A percentile compares a stretch with the other conserved stretches of the same genome.
Conservation (phyloP, 2,329 filamentous ascomycete species). For the Monosporascus sp. region DNA sequence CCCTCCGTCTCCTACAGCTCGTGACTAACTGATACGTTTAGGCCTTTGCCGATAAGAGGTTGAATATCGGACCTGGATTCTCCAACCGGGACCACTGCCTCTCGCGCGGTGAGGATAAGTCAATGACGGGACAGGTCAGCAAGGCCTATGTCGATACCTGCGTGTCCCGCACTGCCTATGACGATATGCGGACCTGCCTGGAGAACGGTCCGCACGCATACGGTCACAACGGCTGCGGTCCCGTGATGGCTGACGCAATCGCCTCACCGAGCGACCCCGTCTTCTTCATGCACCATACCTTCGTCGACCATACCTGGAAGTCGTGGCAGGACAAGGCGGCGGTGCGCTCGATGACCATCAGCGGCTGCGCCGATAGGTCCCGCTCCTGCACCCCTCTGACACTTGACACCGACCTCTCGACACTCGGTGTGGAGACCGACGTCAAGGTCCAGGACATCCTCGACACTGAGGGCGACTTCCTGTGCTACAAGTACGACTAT, state of each 20-base stretch:
- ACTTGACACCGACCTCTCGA: constrained; percentile 23
- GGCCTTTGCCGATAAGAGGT: constrained; percentile 19
- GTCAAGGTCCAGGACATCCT: constrained; percentile 21
- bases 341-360: constrained; percentile 21
- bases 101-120: neutral
- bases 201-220: constrained; percentile 25
- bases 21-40: constrained; percentile 3
- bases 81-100: constrained; percentile 11
- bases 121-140: neutral
- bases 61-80: constrained; percentile 10
- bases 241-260: constrained; percentile 27
- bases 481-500: constrained; percentile 26
- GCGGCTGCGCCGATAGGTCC: constrained; percentile 17
- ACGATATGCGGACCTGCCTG: constrained; percentile 7
- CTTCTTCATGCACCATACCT: constrained; percentile 31
- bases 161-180: constrained; percentile 1
- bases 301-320: constrained; percentile 24
- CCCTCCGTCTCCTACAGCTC: neutral
- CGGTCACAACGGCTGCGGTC: constrained; percentile 29
- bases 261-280: constrained; percentile 25
- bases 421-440: constrained; percentile 22
- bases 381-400: constrained; percentile 21
- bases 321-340: constrained; percentile 23
- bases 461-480: constrained; percentile 18
- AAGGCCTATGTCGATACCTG: constrained; percentile 10